Conservation (phyloP, 306 rosid genomes). For the Parietaria judaica region DNA sequence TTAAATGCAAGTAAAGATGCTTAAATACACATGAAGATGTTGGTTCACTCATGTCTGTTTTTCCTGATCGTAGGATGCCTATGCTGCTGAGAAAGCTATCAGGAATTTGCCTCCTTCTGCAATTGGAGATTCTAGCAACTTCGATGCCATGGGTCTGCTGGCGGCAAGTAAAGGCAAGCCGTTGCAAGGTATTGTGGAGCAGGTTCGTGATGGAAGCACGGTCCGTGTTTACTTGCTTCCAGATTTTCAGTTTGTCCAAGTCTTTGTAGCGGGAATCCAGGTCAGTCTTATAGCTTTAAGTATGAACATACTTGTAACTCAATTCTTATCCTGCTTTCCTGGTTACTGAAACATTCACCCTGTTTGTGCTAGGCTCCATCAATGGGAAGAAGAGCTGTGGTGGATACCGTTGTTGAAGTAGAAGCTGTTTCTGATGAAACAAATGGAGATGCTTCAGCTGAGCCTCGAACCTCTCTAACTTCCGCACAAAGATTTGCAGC, state of each 20-base stretch:
- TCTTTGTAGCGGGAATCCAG: constrained; percentile 89
- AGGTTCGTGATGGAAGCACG: constrained; percentile 93
- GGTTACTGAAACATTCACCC: not conserved
- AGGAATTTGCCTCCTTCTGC: constrained; percentile 86
- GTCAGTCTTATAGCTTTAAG: constrained; percentile 24
- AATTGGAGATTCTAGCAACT: constrained; percentile 75
- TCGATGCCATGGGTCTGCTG: constrained; percentile 71
- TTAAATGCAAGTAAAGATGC: too few relatives aligned
- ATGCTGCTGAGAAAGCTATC: constrained; percentile 67
- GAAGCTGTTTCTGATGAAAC: constrained; percentile 43
- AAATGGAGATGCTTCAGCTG: constrained; percentile 60
- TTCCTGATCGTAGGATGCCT: constrained; percentile 53
- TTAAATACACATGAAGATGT: too few relatives aligned
- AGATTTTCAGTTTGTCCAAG: constrained; percentile 92
- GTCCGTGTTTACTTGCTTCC: constrained; percentile 79
- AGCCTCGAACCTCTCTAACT: constrained; percentile 69
- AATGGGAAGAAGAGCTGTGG: constrained; percentile 79
- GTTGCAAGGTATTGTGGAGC: constrained; percentile 84
- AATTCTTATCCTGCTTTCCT: not conserved
- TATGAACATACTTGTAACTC: constrained; percentile 2
- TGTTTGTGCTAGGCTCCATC: constrained; percentile 58
- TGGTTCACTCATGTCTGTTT: not conserved
- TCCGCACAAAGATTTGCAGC: constrained; percentile 94
- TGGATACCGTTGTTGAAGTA: constrained; percentile 49
- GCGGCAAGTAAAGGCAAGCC: constrained; percentile 75